phyloP scores from a whole-genome alignment of 768 basidiomycete species.

The Roridomyces roridus region DNA sequence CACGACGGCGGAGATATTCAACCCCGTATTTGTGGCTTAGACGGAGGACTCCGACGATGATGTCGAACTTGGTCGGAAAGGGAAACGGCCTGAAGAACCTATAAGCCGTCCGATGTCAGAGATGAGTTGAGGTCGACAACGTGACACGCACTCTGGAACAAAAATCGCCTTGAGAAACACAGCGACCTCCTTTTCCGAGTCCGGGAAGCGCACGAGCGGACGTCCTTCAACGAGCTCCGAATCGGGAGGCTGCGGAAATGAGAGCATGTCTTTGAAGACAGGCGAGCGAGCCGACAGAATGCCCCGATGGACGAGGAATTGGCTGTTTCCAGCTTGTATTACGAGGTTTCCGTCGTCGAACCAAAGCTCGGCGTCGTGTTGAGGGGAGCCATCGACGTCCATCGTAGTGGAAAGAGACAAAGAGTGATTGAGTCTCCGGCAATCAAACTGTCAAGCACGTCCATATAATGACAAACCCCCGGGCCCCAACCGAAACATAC shows the following conservation, averaged over 20 bases:
- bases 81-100: constrained; percentile 4
- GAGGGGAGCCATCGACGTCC: not conserved
- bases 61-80: not conserved
- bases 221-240: constrained; percentile 19
- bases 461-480: too few relatives aligned
- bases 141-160: constrained; percentile 1
- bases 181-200: constrained; percentile 9
- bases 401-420: not conserved
- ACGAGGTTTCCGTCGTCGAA: constrained; percentile 27
- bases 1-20: not conserved
- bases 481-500: too few relatives aligned
- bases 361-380: constrained; percentile 10
- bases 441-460: too few relatives aligned
- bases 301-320: constrained; percentile 21
- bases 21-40: constrained; percentile 5
- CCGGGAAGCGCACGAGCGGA: constrained; percentile 20
- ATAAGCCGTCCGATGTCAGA: too few relatives aligned
- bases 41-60: not conserved
- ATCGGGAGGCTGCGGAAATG: constrained; percentile 9
- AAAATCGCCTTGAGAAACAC: constrained; percentile 11
- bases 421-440: too few relatives aligned
- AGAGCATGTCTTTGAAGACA: constrained; percentile 12
- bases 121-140: not conserved
- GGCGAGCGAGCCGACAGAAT: constrained; percentile 1
- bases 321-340: constrained; percentile 14